phyloP scores from a whole-genome alignment of 495 filamentous ascomycete species.

The Annulohypoxylon moriforme region DNA sequence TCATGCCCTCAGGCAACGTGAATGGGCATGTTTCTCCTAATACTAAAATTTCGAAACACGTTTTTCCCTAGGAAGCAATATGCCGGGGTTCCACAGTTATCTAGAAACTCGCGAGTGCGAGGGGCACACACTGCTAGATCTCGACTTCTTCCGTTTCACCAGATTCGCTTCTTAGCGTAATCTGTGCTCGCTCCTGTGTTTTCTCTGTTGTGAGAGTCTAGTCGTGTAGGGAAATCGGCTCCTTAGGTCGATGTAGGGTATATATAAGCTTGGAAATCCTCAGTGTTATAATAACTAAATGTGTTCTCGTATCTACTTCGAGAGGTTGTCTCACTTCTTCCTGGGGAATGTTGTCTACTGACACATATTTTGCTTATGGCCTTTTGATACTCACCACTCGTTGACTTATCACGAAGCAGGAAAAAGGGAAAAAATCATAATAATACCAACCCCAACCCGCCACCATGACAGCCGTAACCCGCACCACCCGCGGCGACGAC shows the following conservation, averaged over 20 bases:
- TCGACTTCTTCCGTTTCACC: slow-evolving; percentile 19
- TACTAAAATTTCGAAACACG: neutral
- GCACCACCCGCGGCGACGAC: slow-evolving; percentile 18
- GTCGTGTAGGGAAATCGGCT: neutral
- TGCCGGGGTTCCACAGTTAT: neutral
- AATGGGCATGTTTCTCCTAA: neutral
- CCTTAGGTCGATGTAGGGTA: neutral
- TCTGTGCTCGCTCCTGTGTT: slow-evolving; percentile 17
- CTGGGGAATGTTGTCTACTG: neutral
- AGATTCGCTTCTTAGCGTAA: slow-evolving; percentile 19
- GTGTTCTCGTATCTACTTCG: neutral
- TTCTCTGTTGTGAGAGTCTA: neutral
- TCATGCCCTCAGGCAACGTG: neutral
- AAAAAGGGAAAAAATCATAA: neutral
- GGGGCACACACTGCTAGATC: slow-evolving; percentile 8
- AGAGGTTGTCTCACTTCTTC: neutral
- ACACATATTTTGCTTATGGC: neutral
- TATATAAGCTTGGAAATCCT: neutral
- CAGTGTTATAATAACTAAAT: neutral
- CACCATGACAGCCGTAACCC: slow-evolving; percentile 31
- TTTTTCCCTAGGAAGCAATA: neutral
- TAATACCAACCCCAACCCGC: neutral
- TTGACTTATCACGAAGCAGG: neutral
- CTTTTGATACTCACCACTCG: neutral
- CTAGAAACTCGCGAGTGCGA: slow-evolving; percentile 1